These are phyloP conservation scores for Bathelium albidoporum DNA, from an alignment of 495 filamentous ascomycete species.

Conservation along the genomic window DNA sequence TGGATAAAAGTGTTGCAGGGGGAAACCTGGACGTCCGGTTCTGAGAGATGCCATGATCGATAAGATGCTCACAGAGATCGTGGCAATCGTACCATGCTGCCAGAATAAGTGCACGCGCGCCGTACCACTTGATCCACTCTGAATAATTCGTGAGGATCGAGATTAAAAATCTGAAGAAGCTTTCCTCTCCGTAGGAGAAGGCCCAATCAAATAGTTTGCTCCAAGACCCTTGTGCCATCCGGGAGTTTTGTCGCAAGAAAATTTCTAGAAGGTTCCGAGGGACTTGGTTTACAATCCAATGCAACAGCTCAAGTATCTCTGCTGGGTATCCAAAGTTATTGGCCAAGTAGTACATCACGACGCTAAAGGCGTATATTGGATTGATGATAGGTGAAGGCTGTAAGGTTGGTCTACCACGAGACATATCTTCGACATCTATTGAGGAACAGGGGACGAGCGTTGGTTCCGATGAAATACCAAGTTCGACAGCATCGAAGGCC, in stretches of 20 bases:
- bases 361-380: not conserved
- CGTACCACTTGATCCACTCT: not conserved
- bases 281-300: not conserved
- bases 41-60: not conserved
- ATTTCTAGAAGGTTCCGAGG: not conserved
- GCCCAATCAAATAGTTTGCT: not conserved
- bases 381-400: not conserved
- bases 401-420: not conserved
- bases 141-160: not conserved
- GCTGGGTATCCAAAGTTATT: not conserved
- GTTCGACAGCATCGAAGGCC: not conserved
- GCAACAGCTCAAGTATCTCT: not conserved
- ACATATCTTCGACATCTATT: not conserved
- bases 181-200: not conserved
- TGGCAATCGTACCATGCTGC: not conserved
- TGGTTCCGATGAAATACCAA: not conserved
- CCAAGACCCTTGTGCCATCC: not conserved
- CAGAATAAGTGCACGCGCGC: not conserved
- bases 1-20: not conserved
- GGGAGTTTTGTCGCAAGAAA: not conserved
- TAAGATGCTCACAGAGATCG: not conserved
- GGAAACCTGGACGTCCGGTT: not conserved
- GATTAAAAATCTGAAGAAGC: not conserved
- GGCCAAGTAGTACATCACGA: not conserved
- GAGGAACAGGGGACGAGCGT: not conserved